These are phyloP conservation scores for Botrytis medusae DNA, from an alignment of 2,329 filamentous ascomycete species.

Conservation along the genomic window DNA sequence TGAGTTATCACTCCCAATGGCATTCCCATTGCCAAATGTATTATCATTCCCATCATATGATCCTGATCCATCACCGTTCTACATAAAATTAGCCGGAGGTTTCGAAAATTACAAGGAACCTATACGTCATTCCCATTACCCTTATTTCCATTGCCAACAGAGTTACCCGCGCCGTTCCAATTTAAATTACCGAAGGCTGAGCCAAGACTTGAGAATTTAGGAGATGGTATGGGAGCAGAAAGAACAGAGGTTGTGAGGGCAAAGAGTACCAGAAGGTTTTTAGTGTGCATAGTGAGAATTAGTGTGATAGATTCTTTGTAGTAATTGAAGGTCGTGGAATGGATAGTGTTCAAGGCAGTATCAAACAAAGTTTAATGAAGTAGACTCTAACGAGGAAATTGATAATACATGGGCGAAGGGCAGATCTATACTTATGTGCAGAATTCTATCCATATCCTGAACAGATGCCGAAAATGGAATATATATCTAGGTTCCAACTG, in stretches of 20 bases:
- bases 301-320: background rate
- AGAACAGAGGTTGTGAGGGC: background rate
- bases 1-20: background rate
- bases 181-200: background rate
- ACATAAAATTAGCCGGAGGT: background rate
- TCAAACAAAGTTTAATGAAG: background rate
- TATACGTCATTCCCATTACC: background rate
- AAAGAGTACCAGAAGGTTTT: background rate
- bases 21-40: background rate
- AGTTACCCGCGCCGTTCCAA: background rate
- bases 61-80: background rate
- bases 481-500: too few species aligned
- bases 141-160: background rate
- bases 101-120: background rate
- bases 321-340: background rate
- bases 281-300: slow-evolving; percentile 3
- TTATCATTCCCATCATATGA: background rate
- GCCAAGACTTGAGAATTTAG: background rate
- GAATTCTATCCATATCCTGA: background rate
- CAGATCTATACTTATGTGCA: background rate
- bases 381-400: background rate
- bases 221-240: background rate
- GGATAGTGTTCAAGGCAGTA: background rate
- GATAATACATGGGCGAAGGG: background rate
- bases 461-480: background rate